phyloP scores from a whole-genome alignment of 2,329 filamentous ascomycete genomes.

The Ascocoryne sarcoides region DNA sequence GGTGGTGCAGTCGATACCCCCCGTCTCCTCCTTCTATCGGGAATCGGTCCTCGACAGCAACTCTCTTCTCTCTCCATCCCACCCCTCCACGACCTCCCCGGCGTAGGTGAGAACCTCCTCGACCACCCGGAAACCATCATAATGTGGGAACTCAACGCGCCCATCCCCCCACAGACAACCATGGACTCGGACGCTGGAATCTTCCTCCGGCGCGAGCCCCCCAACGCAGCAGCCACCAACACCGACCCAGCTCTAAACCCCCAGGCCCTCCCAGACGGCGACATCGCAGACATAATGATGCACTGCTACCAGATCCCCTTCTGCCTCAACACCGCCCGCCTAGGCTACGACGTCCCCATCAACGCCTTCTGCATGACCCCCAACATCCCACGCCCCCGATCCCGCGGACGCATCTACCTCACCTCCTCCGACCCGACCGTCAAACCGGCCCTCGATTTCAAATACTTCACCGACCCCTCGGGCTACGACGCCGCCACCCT shows the following conservation, averaged over 20 bases:
- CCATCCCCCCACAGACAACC: slow-evolving; percentile 31
- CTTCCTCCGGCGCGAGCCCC: slow-evolving; percentile 70
- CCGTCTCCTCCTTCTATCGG: slow-evolving; percentile 32
- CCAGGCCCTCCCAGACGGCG: slow-evolving; percentile 50
- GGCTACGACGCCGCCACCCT: slow-evolving; percentile 45
- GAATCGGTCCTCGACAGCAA: slow-evolving; percentile 29
- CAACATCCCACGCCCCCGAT: slow-evolving; percentile 53
- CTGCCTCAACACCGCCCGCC: slow-evolving; percentile 71
- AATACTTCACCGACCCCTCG: slow-evolving; percentile 45
- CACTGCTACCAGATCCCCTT: slow-evolving; percentile 96
- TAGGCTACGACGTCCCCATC: slow-evolving; percentile 52
- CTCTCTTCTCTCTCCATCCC: slow-evolving; percentile 27
- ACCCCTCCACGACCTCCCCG: slow-evolving; percentile 26
- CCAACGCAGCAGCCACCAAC: slow-evolving; percentile 50
- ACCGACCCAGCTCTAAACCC: slow-evolving; percentile 33
- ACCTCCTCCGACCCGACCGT: slow-evolving; percentile 33
- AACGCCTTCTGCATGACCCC: slow-evolving; percentile 47
- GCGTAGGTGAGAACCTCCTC: slow-evolving; percentile 30
- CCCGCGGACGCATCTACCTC: slow-evolving; percentile 51
- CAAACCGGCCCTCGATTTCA: slow-evolving; percentile 43
- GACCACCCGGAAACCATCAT: slow-evolving; percentile 36
- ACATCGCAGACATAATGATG: slow-evolving; percentile 86
- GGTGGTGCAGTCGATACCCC: slow-evolving; percentile 32
- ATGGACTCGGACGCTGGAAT: slow-evolving; percentile 45
- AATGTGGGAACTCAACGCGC: slow-evolving; percentile 38